Percentiles rank a stretch among this genome's conserved stretches.
These are phyloP conservation scores for Aureobasidium sp. DNA, from an alignment of 2,329 filamentous ascomycete genomes.

Conservation along the genomic window DNA sequence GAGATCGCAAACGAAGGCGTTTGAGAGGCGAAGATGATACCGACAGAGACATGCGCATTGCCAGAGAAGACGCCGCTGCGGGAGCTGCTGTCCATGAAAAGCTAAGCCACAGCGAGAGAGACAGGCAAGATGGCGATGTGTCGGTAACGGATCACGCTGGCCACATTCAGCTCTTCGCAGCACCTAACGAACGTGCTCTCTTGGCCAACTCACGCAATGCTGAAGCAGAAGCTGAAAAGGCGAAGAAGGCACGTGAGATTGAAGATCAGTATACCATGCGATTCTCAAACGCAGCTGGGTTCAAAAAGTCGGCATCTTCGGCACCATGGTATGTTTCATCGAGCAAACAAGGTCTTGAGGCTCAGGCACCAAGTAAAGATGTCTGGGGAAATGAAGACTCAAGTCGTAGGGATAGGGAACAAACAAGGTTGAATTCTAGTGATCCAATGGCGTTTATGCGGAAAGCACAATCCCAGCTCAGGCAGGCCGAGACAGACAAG, in stretches of 20 bases:
- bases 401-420: constrained; percentile 59
- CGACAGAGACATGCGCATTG: constrained; percentile 76
- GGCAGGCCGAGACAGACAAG: constrained; percentile 57
- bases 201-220: constrained; percentile 52
- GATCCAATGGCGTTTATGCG: constrained; percentile 85
- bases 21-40: constrained; percentile 79
- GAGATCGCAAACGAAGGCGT: constrained; percentile 48
- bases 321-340: constrained; percentile 53
- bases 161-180: constrained; percentile 74
- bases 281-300: constrained; percentile 69
- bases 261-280: constrained; percentile 79
- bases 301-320: constrained; percentile 37
- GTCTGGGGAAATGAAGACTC: constrained; percentile 79
- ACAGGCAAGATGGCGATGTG: constrained; percentile 37
- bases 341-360: constrained; percentile 21
- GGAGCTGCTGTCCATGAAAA: constrained; percentile 26
- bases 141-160: constrained; percentile 63
- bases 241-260: constrained; percentile 55
- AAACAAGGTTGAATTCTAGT: constrained; percentile 53
- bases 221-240: constrained; percentile 52
- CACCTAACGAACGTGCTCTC: constrained; percentile 39
- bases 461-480: constrained; percentile 63
- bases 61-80: constrained; percentile 44
- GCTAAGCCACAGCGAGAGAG: constrained; percentile 13
- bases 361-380: constrained; percentile 50